Evolutionary conservation across 2,329 filamentous ascomycete species (phyloP), one percentile per base, ranked within the genome.

Genomic region (Exophiala oligosperma): DNA sequence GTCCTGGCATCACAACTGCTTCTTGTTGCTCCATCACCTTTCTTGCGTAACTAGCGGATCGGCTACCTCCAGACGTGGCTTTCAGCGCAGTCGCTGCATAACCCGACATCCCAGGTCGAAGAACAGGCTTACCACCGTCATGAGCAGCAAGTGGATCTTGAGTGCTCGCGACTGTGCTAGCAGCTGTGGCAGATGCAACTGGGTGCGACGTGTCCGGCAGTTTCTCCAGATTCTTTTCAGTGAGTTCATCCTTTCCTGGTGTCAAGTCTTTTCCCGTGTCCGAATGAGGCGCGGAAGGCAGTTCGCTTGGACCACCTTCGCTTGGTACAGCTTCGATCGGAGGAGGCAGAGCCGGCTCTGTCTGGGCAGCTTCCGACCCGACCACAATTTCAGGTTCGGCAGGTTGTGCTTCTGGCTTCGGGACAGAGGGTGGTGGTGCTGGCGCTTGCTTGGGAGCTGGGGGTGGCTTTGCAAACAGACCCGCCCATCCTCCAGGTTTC

Each of bases 1-100:
- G 96, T 60, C 91, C 92, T 47, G 94, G 94, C 93, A 99, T 97
- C 64, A 96, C 92, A 41, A 99, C 94, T 59, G 94, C 91, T 77
- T 99, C 94, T 74, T 96, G 92, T 72, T 99, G 94, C 68, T 97
- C 92, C 69, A 96, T 81, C 54, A 97, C 83, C 69, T 91, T 89
- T 65, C 93, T 87, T 73, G 95, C 89, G 74, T 89, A 91, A 76
- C 88, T 92, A 21, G 91, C 84, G 54, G 86, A 87, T 61, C 93
- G 89, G 60, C 80, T 79, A 57, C 82, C 69, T 32, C 74, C 75
- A 24, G 84, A 78, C 61, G 87, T 89, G 11, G 90, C 90, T 78
- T 96, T 96, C 68, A 90, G 81, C 26, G 91, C 91, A 50, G 87
- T 89, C n/a, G 90, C 83, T 50, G 89, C 90, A 72, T 85, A 95